A percentile compares a stretch with the other conserved stretches of the same genome.
Conservation (phyloP, 2,329 filamentous ascomycete genomes). For the Amauroascus verrucosus region DNA sequence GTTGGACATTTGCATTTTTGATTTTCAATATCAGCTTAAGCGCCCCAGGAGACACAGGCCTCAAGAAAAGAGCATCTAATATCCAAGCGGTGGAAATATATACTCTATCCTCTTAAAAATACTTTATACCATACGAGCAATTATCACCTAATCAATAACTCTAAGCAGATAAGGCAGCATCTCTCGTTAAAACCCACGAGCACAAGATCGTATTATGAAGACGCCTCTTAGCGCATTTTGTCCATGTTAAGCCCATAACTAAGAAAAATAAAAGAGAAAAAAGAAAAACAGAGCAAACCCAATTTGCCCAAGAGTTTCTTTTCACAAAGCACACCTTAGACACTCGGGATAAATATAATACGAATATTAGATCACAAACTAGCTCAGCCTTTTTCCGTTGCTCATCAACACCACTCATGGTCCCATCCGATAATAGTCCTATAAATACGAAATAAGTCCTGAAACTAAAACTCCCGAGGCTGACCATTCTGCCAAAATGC, state of each 20-base stretch:
- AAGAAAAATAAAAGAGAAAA: not conserved
- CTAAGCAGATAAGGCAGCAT: not conserved
- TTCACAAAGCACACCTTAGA: not conserved
- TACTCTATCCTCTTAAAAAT: too few relatives aligned
- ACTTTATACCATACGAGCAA: too few relatives aligned
- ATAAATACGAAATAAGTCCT: not conserved
- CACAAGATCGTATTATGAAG: too few relatives aligned
- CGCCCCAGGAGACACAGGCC: too few relatives aligned
- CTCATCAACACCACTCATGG: conserved; percentile 1
- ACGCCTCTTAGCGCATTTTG: not conserved
- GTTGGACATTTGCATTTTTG: too few relatives aligned
- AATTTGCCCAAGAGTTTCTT: not conserved
- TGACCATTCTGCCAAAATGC: not conserved
- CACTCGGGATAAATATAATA: not conserved
- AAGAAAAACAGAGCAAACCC: too few relatives aligned
- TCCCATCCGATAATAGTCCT: not conserved
- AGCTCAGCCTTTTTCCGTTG: not conserved
- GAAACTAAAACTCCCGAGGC: conserved; percentile 1
- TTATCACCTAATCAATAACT: too few relatives aligned
- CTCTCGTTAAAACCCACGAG: too few relatives aligned
- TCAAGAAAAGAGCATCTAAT: too few relatives aligned
- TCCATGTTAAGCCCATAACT: not conserved
- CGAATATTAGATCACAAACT: not conserved
- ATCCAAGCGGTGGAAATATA: too few relatives aligned
- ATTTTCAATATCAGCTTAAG: too few relatives aligned